Base-by-base conservation (phyloP, 768 basidiomycete genomes). In the Paxillus ammoniavirescens region DNA sequence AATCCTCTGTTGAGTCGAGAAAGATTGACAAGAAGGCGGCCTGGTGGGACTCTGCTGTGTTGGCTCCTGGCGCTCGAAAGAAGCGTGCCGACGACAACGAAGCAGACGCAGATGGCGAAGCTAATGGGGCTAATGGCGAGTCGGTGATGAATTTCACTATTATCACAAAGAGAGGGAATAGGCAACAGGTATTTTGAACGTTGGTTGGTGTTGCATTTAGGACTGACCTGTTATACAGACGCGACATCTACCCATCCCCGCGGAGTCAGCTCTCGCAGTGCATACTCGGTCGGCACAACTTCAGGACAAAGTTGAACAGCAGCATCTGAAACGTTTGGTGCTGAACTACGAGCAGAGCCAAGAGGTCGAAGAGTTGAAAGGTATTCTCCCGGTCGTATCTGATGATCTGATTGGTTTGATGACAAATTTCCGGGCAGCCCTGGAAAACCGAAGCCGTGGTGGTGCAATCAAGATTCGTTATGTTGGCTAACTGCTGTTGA, bases 301-400 rank as follows among this genome's bases (percentile, higher is more conserved):
- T 57, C 93, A 94, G 67, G 93, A 95, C 71, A 91, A 88, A 72
- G 93, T 91, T 7, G 97, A 99, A 66, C 96, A 98, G 61, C 93
- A 98, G 69, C 92, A 98, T 56, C 75, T 99, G 60, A 99, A 99
- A 75, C 84, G 87, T n/a, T 80, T 98, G 17, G 97, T 97, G 4
- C 80, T 96, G 49, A 82, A 93, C 66, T 94, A 93, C 58, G 92
- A 93, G 65, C 91, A 93, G 62, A 87, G 87, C 33, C 92, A 93
- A 69, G 91, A 92, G 71, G 87, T 81, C 3, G 89, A 91, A 66
- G 89, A 91, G 63, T 63, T 89, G 61, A 89, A 83, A 81, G 88
- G 89, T 87, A 52, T 1, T 26, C 30, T 40, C 30, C 15, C 50
- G 40, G 58, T 42, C 8, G 3, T 26, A 30, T 31, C 8, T 49